These are phyloP conservation scores for Barnettozyma sp. DNA, from an alignment of 805 yeast species.

Conservation along the genomic window DNA sequence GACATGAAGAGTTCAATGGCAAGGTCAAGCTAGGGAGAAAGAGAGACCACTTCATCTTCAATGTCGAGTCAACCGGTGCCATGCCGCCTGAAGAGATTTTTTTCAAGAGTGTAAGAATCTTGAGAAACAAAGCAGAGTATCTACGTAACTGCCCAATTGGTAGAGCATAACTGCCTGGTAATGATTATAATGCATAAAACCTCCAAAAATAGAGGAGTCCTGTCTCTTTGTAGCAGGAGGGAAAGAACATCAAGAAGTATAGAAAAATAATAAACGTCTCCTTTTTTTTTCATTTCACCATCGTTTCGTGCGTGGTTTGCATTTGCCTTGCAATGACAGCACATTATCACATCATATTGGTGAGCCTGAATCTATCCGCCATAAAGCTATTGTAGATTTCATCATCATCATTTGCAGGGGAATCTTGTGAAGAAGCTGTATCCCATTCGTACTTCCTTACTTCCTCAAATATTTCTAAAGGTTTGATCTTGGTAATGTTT, in stretches of 20 bases:
- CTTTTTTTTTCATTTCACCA: neutral
- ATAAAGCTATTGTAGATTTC: constrained; percentile 5
- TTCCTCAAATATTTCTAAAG: constrained; percentile 23
- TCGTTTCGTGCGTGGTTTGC: too few species aligned
- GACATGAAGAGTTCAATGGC: constrained; percentile 86
- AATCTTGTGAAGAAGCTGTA: constrained; percentile 11
- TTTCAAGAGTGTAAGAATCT: constrained; percentile 78
- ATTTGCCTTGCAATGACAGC: neutral
- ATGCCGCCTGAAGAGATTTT: constrained; percentile 96
- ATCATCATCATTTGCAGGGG: constrained; percentile 1
- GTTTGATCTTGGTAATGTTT: constrained; percentile 30
- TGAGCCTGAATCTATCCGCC: constrained; percentile 10
- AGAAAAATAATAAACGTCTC: neutral
- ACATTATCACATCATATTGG: constrained; percentile 1
- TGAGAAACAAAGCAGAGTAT: constrained; percentile 79
- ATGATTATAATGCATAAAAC: constrained; percentile 6
- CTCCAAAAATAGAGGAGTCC: too few species aligned
- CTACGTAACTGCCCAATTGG: constrained; percentile 73
- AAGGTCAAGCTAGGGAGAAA: constrained; percentile 87
- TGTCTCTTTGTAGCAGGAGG: too few species aligned
- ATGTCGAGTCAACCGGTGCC: constrained; percentile 93
- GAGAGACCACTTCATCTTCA: constrained; percentile 89
- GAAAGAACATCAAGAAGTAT: neutral
- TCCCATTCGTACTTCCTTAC: constrained; percentile 10
- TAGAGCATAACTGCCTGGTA: constrained; percentile 25